Percentiles rank a stretch among this genome's conserved stretches.
Evolutionary conservation across 208 protist species (phyloP).

Genomic region (Acanthamoeba lugdunensis): DNA sequence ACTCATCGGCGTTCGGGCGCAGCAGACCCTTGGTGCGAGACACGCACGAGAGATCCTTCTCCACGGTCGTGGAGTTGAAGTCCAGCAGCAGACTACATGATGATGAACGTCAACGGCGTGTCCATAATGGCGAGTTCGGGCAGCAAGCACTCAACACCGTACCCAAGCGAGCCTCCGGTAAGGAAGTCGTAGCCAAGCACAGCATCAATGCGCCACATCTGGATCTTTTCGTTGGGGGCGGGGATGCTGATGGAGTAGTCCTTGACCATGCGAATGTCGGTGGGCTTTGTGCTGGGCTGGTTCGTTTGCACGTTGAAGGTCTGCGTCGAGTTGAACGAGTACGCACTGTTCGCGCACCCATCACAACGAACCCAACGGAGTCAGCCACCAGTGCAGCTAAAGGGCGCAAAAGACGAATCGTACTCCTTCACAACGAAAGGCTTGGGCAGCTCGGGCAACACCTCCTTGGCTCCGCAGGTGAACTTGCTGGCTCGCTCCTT

Average conservation of each 20-base stretch:
- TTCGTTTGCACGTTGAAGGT: conserved; percentile 51
- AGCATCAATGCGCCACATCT: conserved; percentile 53
- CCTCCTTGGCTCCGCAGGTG: neutral
- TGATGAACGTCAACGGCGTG: neutral
- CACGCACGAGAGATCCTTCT: conserved; percentile 46
- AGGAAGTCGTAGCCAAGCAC: conserved; percentile 67
- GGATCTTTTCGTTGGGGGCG: neutral
- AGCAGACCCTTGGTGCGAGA: neutral
- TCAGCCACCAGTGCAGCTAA: neutral
- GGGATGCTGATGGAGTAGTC: conserved; percentile 33
- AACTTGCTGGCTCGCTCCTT: conserved; percentile 16
- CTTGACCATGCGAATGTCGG: conserved; percentile 27
- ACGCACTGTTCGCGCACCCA: neutral
- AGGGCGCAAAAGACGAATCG: neutral
- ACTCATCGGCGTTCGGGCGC: conserved; percentile 9
- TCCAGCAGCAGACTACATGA: conserved; percentile 37
- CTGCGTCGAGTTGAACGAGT: neutral
- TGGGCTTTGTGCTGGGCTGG: neutral
- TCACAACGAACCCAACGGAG: neutral
- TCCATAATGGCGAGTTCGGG: neutral
- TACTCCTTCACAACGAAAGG: conserved; percentile 31
- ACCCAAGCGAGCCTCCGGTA: conserved; percentile 50
- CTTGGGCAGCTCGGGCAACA: conserved; percentile 33
- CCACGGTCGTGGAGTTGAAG: conserved; percentile 21
- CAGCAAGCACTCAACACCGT: neutral